A percentile compares a stretch with the other conserved stretches of the same genome.
phyloP scores from a whole-genome alignment of 169 alveolate species.

The Cryptosporidium sp. region DNA sequence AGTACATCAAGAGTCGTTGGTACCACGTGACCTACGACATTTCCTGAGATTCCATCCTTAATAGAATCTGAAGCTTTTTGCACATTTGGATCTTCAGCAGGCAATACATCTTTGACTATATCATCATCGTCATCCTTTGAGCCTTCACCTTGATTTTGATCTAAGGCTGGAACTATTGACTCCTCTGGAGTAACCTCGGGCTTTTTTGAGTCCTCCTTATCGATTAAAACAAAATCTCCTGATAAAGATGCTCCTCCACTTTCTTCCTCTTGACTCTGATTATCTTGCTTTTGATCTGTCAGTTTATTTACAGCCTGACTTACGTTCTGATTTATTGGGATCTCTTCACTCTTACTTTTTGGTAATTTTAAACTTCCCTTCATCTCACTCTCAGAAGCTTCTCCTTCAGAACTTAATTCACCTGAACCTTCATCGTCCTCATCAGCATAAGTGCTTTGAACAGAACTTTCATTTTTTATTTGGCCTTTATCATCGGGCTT shows the following conservation, averaged over 20 bases:
- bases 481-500: neutral
- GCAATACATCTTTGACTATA: neutral
- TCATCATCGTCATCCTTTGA: conserved; percentile 22
- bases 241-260: conserved; percentile 17
- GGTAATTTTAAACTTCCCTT: neutral
- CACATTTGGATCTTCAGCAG: neutral
- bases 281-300: neutral
- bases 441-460: conserved; percentile 62
- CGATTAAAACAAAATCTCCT: conserved; percentile 23
- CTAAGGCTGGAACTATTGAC: conserved; percentile 45
- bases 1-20: conserved; percentile 60
- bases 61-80: conserved; percentile 66
- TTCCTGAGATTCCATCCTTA: conserved; percentile 27
- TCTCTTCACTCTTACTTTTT: neutral
- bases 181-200: conserved; percentile 8
- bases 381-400: conserved; percentile 14
- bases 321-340: neutral
- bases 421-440: conserved; percentile 58
- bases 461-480: conserved; percentile 5
- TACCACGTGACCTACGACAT: conserved; percentile 22
- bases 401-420: conserved; percentile 53
- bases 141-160: neutral
- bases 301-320: neutral
- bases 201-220: neutral
- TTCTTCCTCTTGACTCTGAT: neutral